Base-by-base conservation (phyloP, 2,329 filamentous ascomycete species). In the Scedosporium dehoogii region DNA sequence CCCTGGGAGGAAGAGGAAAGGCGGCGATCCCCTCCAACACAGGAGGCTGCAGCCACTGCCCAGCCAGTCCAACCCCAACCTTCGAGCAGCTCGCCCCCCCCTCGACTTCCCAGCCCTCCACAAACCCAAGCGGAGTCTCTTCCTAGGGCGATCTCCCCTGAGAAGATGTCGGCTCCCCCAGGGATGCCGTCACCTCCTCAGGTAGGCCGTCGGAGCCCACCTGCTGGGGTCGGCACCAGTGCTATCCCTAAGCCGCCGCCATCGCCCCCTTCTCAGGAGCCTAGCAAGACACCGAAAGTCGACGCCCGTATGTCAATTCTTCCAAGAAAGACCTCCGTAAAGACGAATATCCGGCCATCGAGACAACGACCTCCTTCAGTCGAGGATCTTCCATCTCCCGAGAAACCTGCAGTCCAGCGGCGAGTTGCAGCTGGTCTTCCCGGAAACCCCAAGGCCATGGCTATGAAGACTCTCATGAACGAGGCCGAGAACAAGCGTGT, bases 351-450 rank as follows among this genome's bases (percentile, higher is more conserved):
- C 59, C 69, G 70, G 9, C 73, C 73, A 2, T 75, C 71, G 2
- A 69, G 69, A 18, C 67, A 71, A 41, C 65, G 64, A 16, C 68
- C 69, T 5, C 51, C 63, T 7, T 67, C 68, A 7, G 66, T 66
- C 10, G 64, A 68, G 27, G 65, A 64, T 12, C 67, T 68, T 16
- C 62, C 69, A 4, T 69, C 73, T 1, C 68, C 72, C 0, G 67
- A 73, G 16, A 68, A 72, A 25, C 68, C 73, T 2, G 73, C 75
- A 5, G 70, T 79, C 3, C 78, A 80, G 64, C 73, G 75, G 64
- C 73, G 77, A n/a, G 71, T 76, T 3, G 78, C 75, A 0, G 75
- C 73, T 1, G 81, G 80, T 2, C 72, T 83, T 14, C 81, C 81
- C 0, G 73, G 73, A 1, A 81, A 82, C 58, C 80, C 81, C 3